Base-by-base conservation (phyloP, 179 eudicot species). In the Beta corolliflora region DNA sequence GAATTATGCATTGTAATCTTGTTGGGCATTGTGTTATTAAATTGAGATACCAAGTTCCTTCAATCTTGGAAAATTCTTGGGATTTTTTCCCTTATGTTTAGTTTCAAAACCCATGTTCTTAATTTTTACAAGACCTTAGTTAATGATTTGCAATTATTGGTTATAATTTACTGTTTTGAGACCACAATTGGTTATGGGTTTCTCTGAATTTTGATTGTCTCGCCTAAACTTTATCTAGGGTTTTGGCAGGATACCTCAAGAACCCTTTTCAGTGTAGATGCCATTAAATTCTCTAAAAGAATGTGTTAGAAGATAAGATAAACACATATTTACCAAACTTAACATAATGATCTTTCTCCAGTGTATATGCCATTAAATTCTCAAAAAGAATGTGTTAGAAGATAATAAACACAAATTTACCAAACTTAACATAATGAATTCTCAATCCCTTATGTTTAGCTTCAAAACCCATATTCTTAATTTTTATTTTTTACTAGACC, bases 21-120 rank as follows among this genome's bases (percentile, higher is more conserved):
- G 55, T 64, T 69, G 29, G 29, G 29, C 29, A 25, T 25, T 25
- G 29, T 67, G 10, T 80, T 70, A 78, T 54, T 83, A 68, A 46
- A 75, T 76, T 71, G 45, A 67, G 69, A 70, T 83, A 50, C 70
- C 65, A 67, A 66, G 67, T 80, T 80, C 79, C 80, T 79, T 77
- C 70, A 88, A 80, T 82, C 80, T 66, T 72, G 75, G 83, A 78
- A 77, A 60, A 60, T 83, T 21, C 77, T 46, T 80, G 67, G 77
- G 77, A 71, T 55, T 76, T 16, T 25, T 66, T 44, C 71, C 48
- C 52, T 25, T 25, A 25, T 25, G 29, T 77, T 74, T 44, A 86
- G 80, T 88, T 88, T 48, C 86, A 76, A 81, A 75, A 81, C 88
- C 82, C 88, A 77, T 88, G 83, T 88, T 83, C 58, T 76, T 21